phyloP scores from a whole-genome alignment of 2,329 filamentous ascomycete species.

The Neopestalotiopsis rosae region DNA sequence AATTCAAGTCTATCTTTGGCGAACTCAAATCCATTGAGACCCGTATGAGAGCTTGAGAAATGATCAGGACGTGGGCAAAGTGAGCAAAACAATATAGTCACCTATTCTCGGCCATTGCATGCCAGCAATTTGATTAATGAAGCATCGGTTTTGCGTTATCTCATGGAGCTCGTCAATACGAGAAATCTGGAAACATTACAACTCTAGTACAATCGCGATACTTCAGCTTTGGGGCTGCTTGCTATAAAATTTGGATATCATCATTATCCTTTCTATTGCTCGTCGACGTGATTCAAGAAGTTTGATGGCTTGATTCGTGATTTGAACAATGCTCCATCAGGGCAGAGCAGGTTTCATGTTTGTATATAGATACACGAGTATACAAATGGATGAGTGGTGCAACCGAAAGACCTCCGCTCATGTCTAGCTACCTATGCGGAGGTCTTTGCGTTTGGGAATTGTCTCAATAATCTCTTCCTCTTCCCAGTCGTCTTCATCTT shows the following conservation, averaged over 20 bases:
- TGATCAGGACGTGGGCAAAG: background rate
- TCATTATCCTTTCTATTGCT: no score
- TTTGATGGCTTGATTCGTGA: no score
- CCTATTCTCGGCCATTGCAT: no score
- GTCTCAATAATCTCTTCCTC: conserved; percentile 52
- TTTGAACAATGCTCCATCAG: background rate
- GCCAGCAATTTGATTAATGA: no score
- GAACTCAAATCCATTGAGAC: conserved; percentile 38
- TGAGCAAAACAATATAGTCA: background rate
- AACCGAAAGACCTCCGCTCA: background rate
- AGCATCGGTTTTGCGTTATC: no score
- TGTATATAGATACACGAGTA: background rate
- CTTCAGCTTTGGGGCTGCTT: no score
- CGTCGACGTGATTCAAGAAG: no score
- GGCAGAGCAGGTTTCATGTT: background rate
- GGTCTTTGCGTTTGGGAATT: conserved; percentile 23
- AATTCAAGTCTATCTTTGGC: conserved; percentile 40
- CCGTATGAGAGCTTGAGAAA: conserved; percentile 21
- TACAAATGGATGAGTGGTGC: background rate
- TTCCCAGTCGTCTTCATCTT: conserved; percentile 51
- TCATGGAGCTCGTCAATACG: no score
- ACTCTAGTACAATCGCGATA: no score
- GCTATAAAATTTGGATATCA: no score
- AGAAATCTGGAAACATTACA: no score
- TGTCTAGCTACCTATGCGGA: background rate